Base-by-base conservation (phyloP, 345 rosid species). In the Excoecaria agallocha region DNA sequence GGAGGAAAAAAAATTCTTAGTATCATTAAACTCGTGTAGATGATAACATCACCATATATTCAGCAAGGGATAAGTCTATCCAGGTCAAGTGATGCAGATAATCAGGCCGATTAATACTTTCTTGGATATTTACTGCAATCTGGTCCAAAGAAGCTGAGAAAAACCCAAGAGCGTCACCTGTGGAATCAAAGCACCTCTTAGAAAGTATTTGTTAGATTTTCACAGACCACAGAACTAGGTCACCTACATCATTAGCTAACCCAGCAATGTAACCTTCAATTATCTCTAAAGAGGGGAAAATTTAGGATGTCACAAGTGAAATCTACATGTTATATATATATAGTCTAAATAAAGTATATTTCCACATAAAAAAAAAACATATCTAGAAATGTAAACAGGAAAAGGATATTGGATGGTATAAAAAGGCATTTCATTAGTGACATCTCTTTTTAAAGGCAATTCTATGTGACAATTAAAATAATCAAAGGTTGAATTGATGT, bases 111-210 rank as follows among this genome's bases (percentile, higher is more conserved):
- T 81, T 52, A 41, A 71, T 68, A 77, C 74, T 82, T 71, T 84
- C 91, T 68, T 80, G 82, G 60, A 86, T 76, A 30, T 79, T 72
- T 68, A 60, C 69, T 12, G 90, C 96, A 70, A 95, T 81, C 86
- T 90, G 79, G 77, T 82, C 83, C 77, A 95, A 72, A 66, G 98
- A 90, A 82, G 89, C 87, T 61, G 94, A 88, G 80, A 87, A 89
- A 71, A 80, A 78, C 72, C 99, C 99, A 73, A 95, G 74, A 59
- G 92, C 77, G 25, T 85, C 87, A 81, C 94, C 99, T 94, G 87
- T 66, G 66, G 80, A 79, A 81, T 37, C 65, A 72, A 68, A 72
- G 35, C 12, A 72, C 45, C 17, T 67, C 48, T 43, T 43, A 43
- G 10, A 43, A 5, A 43, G 10, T 43, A 22, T 55, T 19, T 54